phyloP scores from a whole-genome alignment of 352 stramenopile genomes.

The Globisporangium radiosum region DNA sequence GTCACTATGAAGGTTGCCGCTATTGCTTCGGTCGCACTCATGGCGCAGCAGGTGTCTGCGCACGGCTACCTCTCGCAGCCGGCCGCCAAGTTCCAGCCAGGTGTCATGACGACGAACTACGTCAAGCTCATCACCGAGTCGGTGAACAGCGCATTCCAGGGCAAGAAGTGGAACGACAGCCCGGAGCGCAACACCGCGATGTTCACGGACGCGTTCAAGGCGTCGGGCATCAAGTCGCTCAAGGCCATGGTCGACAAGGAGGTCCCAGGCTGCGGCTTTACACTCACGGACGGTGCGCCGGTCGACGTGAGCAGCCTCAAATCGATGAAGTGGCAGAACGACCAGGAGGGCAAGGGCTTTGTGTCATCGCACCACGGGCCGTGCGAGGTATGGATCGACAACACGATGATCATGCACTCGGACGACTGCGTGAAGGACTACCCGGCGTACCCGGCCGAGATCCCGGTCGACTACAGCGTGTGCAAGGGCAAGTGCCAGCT shows the following conservation, averaged over 20 bases:
- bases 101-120: slow-evolving; percentile 30
- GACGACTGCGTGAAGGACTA: slow-evolving; percentile 35
- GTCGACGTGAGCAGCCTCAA: slow-evolving; percentile 29
- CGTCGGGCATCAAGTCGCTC: slow-evolving; percentile 35
- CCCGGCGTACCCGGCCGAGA: slow-evolving; percentile 32
- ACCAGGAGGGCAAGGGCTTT: slow-evolving; percentile 33
- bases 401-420: slow-evolving; percentile 26
- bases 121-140: slow-evolving; percentile 9
- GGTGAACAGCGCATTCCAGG: slow-evolving; percentile 23
- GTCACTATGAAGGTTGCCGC: no score
- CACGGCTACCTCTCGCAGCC: slow-evolving; percentile 52
- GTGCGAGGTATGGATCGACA: slow-evolving; percentile 43
- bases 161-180: slow-evolving; percentile 46
- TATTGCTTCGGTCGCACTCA: no score
- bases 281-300: slow-evolving; percentile 6
- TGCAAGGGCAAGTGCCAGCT: slow-evolving; percentile 46
- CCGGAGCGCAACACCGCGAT: slow-evolving; percentile 31
- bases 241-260: slow-evolving; percentile 26
- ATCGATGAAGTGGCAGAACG: slow-evolving; percentile 44
- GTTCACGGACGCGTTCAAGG: slow-evolving; percentile 35
- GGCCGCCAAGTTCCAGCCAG: slow-evolving; percentile 26
- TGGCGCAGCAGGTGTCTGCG: slow-evolving; percentile 6
- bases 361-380: slow-evolving; percentile 35
- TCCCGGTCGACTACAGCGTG: slow-evolving; percentile 42
- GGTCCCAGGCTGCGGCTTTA: slow-evolving; percentile 21